phyloP scores from a whole-genome alignment of 352 stramenopile genomes.

The Phytopythium chamaehyphon region DNA sequence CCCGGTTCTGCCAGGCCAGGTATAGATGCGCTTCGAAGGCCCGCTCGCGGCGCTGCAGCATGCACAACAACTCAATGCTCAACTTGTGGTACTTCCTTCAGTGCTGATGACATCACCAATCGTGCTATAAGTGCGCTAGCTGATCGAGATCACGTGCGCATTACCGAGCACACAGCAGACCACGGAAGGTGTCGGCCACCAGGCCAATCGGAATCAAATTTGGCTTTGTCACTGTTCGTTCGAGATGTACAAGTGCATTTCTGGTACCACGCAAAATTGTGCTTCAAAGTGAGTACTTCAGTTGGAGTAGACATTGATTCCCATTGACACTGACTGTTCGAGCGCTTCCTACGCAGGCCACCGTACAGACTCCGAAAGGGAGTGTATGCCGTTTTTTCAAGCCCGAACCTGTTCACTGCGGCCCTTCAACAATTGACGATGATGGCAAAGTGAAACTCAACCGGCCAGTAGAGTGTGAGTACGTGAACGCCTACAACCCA shows the following conservation, averaged over 20 bases:
- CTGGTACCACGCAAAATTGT: constrained; percentile 11
- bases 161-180: background rate
- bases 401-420: constrained; percentile 5
- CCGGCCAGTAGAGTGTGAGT: constrained; percentile 15
- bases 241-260: constrained; percentile 14
- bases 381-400: constrained; percentile 19
- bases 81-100: background rate
- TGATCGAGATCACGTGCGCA: background rate
- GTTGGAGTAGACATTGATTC: too few species aligned
- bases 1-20: background rate
- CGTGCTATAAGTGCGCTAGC: background rate
- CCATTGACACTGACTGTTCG: too few species aligned
- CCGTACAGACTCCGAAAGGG: constrained; percentile 9
- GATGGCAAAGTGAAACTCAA: constrained; percentile 1
- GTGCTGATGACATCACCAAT: constrained; percentile 9
- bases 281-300: constrained; percentile 13
- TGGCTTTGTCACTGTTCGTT: constrained; percentile 3
- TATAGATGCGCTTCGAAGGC: constrained; percentile 7
- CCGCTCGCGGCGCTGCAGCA: background rate
- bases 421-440: background rate
- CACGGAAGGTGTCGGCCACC: constrained; percentile 7
- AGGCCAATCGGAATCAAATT: background rate
- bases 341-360: too few species aligned
- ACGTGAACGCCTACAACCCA: constrained; percentile 23
- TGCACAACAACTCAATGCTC: constrained; percentile 2